Base-by-base conservation (phyloP, 2,329 filamentous ascomycete genomes). In the Diaporthe australafricana region DNA sequence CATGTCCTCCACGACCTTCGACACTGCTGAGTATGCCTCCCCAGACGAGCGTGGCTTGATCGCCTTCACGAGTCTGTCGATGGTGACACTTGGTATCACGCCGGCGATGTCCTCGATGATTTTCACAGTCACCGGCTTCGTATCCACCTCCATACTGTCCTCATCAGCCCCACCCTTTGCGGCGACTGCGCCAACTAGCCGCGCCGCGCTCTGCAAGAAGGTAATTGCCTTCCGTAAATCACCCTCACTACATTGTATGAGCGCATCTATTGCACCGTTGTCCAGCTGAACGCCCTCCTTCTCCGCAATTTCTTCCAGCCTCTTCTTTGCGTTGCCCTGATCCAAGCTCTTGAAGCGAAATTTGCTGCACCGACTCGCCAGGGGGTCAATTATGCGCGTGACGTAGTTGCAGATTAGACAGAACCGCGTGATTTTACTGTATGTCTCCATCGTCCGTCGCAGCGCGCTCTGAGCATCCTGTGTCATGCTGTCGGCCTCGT, bases 351-450 rank as follows among this genome's bases (percentile, higher is more conserved):
- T 99, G 89, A 99, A 99, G 40, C 96, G 89, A 81, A 99, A 99
- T 83, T 99, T 99, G 83, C 92, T 95, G 85, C 96, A 99, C 77
- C 96, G 89, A 81, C 91, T 95, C 1, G 96, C 96, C 27, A 99
- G 85, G 8, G 96, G 97, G 80, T 99, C 96, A 78, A 99, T 99
- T 80, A 99, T 99, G 72, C 96, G 88, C 4, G 96, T 98, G 56
- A 99, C 96, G 78, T 99, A 99, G 84, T 99, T 99, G 84, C 97
- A 99, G 72, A 98, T 96, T 52, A 99, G 87, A 80, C 96, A 98
- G 83, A 99, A 99, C 17, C 96, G 89, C 2, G 96, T 99, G 83
- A 98, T 98, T 79, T 95, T 95, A 81, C 90, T 94, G 83, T 98
- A 98, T 56, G 95, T 97, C 84, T 99, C 96, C 96, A 99, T 99